These are phyloP conservation scores for Lentinula raphanica DNA, from an alignment of 768 basidiomycete species.

Conservation along the genomic window DNA sequence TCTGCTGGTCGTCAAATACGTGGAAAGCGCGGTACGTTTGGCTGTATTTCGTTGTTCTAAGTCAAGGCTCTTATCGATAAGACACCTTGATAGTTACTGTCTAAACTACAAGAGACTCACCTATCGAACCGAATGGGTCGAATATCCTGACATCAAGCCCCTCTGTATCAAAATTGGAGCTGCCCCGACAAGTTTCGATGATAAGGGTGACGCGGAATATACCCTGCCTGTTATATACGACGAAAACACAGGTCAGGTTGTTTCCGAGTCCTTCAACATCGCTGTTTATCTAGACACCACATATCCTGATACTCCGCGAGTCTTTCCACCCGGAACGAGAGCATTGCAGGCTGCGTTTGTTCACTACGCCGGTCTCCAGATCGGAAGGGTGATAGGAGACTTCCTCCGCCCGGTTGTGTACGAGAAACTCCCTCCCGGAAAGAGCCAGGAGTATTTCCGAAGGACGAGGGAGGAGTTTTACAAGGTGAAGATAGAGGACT, in stretches of 20 bases:
- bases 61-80: neutral
- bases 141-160: conserved; percentile 34
- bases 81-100: conserved; percentile 12
- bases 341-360: conserved; percentile 14
- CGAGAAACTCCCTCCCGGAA: conserved; percentile 21
- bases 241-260: conserved; percentile 22
- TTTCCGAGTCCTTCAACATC: conserved; percentile 34
- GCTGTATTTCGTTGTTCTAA: conserved; percentile 1
- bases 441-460: conserved; percentile 31
- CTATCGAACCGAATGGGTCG: conserved; percentile 35
- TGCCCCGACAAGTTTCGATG: conserved; percentile 22
- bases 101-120: conserved; percentile 28
- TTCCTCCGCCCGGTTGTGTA: conserved; percentile 10
- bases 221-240: conserved; percentile 38
- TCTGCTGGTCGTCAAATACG: conserved; percentile 40
- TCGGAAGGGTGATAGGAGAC: conserved; percentile 13
- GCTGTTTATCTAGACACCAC: conserved; percentile 37
- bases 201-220: conserved; percentile 25
- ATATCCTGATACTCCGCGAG: conserved; percentile 29
- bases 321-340: conserved; percentile 25
- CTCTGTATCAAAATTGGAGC: conserved; percentile 29
- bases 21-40: conserved; percentile 39
- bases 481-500: conserved; percentile 28
- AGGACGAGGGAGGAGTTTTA: conserved; percentile 22
- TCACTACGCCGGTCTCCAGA: neutral